phyloP scores from a whole-genome alignment of 2,329 filamentous ascomycete species.

The Rugonectria rugulosa region DNA sequence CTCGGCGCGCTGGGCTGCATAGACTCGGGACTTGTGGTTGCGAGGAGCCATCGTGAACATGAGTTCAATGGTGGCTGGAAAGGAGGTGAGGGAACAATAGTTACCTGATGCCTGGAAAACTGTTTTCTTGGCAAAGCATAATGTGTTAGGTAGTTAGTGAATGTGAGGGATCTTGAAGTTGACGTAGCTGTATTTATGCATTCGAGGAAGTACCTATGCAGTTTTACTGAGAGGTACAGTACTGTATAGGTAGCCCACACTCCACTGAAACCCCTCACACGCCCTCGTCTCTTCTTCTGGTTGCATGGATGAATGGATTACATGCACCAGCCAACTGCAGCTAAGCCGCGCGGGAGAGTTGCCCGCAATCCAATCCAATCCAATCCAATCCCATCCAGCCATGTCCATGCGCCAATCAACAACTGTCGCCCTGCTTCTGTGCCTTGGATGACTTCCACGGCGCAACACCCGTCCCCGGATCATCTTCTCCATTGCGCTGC shows the following conservation, averaged over 20 bases:
- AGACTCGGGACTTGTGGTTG: too few relatives aligned
- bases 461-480: conserved; percentile 5
- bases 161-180: too few relatives aligned
- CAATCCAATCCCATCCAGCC: conserved; percentile 13
- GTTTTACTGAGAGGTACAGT: too few relatives aligned
- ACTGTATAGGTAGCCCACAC: too few relatives aligned
- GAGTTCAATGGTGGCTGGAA: background rate
- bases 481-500: conserved; percentile 5
- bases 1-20: background rate
- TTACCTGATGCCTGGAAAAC: too few relatives aligned
- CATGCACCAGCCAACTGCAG: conserved; percentile 20
- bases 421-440: conserved; percentile 2
- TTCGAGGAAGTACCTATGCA: too few relatives aligned
- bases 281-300: too few relatives aligned
- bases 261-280: too few relatives aligned
- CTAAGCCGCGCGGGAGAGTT: conserved; percentile 19
- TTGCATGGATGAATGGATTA: conserved; percentile 15
- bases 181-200: too few relatives aligned
- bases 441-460: conserved; percentile 2
- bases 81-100: background rate
- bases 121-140: too few relatives aligned
- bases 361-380: conserved; percentile 16
- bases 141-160: too few relatives aligned
- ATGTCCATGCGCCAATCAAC: conserved; percentile 19
- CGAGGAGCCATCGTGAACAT: background rate